Percentiles rank a stretch among this genome's conserved stretches.
These are phyloP conservation scores for Populus hybrid DNA, from an alignment of 441 rosid species.

Conservation along the genomic window DNA sequence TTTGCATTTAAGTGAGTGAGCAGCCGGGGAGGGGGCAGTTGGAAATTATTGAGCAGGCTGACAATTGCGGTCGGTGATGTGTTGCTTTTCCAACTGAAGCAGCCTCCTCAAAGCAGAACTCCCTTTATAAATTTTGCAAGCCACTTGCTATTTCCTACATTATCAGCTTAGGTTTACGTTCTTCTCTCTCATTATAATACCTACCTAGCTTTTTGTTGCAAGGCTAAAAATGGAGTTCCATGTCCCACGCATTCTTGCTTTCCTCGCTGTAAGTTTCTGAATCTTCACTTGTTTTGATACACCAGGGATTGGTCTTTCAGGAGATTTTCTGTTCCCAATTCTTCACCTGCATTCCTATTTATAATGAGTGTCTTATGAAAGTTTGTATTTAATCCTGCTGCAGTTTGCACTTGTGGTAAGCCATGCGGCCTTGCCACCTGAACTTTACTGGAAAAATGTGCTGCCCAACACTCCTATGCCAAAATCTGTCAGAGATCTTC, in stretches of 20 bases:
- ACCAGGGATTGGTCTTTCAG: neutral
- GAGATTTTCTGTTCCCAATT: neutral
- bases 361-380: neutral
- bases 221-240: slow-evolving; percentile 31
- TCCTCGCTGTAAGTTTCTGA: slow-evolving; percentile 38
- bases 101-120: neutral
- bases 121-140: slow-evolving; percentile 23
- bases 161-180: slow-evolving; percentile 2
- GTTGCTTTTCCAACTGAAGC: neutral
- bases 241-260: slow-evolving; percentile 28
- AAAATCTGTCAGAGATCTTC: slow-evolving; percentile 2
- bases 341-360: no score
- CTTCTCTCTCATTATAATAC: neutral
- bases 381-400: slow-evolving; percentile 2
- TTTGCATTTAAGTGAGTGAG: slow-evolving; percentile 27
- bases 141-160: slow-evolving; percentile 4
- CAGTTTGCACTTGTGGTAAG: slow-evolving; percentile 1
- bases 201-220: slow-evolving; percentile 8
- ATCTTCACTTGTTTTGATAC: neutral
- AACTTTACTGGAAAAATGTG: slow-evolving; percentile 9
- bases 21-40: slow-evolving; percentile 24
- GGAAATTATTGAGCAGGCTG: slow-evolving; percentile 26
- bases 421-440: no score
- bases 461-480: slow-evolving; percentile 17
- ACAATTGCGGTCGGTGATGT: slow-evolving; percentile 1